Base-by-base conservation (phyloP, 768 basidiomycete genomes). In the Rhodotorula sphaerocarpa region DNA sequence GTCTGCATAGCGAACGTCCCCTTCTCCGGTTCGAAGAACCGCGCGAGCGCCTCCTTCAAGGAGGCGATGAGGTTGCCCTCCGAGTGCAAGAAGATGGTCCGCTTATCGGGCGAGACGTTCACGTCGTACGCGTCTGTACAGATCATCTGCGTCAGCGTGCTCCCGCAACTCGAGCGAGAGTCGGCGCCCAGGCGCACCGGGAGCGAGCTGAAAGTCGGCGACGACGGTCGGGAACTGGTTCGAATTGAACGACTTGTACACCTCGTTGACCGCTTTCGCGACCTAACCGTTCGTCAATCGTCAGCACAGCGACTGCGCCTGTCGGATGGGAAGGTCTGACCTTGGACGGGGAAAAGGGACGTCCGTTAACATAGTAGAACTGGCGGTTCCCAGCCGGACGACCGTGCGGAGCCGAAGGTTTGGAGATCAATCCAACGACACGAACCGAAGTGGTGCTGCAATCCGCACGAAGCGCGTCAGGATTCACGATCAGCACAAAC, bases 31-130 rank as follows among this genome's bases (percentile, higher is more conserved):
- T n/a, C 18, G 7, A 34, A 48, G 33, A 56, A 39, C 50, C 74
- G 20, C 33, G 34, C 7, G 12, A 51, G 50, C 23, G 10, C n/a
- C 57, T 90, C 90, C 78, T 88, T 91, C 44, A 97, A 79, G 0
- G 84, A 83, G 5, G 81, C 76, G 1, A 97, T 79, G 23, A 99
- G 76, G 63, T 86, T 86, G 16, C 79, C 79, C 74, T 99, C 93
- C 73, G 85, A 85, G 70, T 96, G 90, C 16, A 99, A 72, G 54
- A 95, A 84, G 42, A 97, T 86, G 0, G 90, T 92, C n/a, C 93
- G 81, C 73, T 97, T 99, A 77, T 97, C 95, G 0, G 95, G 93
- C 65, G 85, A 88, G 62, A 97, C 87, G 65, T 99, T 99, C 71
- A 99, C 84, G 72, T 99, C 95, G 70, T 83, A 88, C 0, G 82